Base-by-base conservation (phyloP, 768 basidiomycete species). In the Mycena polygramma region DNA sequence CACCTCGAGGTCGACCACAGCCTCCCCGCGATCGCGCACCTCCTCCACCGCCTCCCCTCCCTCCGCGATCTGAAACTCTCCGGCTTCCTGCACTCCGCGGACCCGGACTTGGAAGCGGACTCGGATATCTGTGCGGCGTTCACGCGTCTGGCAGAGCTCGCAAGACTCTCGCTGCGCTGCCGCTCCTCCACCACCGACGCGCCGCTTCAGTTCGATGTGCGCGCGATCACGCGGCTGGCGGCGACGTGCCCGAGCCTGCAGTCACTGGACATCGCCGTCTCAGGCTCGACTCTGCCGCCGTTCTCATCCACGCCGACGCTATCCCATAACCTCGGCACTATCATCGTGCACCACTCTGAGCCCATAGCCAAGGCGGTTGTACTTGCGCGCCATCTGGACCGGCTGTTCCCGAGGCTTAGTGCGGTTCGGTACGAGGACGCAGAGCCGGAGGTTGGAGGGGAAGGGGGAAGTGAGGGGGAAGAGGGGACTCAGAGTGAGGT, bases 331-430 rank as follows among this genome's bases (percentile, higher is more conserved):
- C 51, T 67, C 2, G 7, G 57, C 4, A 46, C 22, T 9, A 17
- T 67, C 20, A 7, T 2, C 17, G 30, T 60, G 13, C 37, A 41
- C 30, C 26, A 49, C 4, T n/a, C 49, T 41, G 41, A 41, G 2
- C 15, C 15, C 14, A 19, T 22, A 6, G 26, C 2, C 19, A 48
- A 67, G 15, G 13, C 20, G 4, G 30, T 67, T 2, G 19, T 24
- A 7, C 26, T 67, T 2, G 66, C 57, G 14, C 35, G 66, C 2
- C 30, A 60, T 52, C 41, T 67, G 2, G 66, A 59, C 35, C 57
- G 49, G 17, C 10, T 67, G 22, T 67, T 67, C 35, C 66, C 66
- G 36, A 37, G 41, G 2, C 49, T 67, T 2, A 54, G 39, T 49
- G n/a, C 49, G 3, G 26, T 67, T 19, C 36, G 57, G 26, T 67